phyloP scores from a whole-genome alignment of 2,329 filamentous ascomycete genomes.

The Cercospora sesami region DNA sequence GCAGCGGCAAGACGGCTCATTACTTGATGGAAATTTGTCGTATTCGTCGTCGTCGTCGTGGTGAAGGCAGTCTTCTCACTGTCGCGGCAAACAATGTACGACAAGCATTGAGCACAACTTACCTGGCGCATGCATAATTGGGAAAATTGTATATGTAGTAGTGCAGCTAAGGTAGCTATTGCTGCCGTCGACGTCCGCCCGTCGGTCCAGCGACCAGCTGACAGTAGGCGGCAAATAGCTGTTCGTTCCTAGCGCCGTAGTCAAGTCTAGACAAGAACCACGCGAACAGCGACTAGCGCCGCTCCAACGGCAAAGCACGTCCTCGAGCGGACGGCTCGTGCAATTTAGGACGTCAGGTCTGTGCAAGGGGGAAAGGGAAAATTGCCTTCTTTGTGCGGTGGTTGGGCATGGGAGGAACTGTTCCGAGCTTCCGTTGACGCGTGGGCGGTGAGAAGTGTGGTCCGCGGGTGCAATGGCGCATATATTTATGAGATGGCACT shows the following conservation, averaged over 20 bases:
- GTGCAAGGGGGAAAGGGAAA: background rate
- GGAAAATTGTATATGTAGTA: background rate
- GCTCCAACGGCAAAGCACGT: background rate
- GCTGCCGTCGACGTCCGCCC: background rate
- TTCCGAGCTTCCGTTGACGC: background rate
- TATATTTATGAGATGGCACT: background rate
- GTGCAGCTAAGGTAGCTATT: background rate
- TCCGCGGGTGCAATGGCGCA: background rate
- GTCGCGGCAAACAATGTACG: background rate
- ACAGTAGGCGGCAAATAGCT: background rate
- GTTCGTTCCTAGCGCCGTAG: background rate
- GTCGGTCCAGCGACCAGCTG: background rate
- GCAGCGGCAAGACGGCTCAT: background rate
- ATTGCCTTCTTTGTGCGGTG: background rate
- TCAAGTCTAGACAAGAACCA: background rate
- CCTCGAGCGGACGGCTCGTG: background rate
- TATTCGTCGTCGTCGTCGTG: background rate
- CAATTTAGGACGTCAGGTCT: background rate
- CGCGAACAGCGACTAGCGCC: background rate
- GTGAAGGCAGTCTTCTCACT: background rate
- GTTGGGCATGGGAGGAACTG: background rate
- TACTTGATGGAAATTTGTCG: background rate
- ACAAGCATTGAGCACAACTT: background rate
- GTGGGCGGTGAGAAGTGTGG: background rate
- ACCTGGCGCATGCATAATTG: background rate